Percentiles rank a stretch among this genome's conserved stretches.
Evolutionary conservation across 176 grass and related monocot genomes (phyloP).

Genomic region (Zea luxurians): DNA sequence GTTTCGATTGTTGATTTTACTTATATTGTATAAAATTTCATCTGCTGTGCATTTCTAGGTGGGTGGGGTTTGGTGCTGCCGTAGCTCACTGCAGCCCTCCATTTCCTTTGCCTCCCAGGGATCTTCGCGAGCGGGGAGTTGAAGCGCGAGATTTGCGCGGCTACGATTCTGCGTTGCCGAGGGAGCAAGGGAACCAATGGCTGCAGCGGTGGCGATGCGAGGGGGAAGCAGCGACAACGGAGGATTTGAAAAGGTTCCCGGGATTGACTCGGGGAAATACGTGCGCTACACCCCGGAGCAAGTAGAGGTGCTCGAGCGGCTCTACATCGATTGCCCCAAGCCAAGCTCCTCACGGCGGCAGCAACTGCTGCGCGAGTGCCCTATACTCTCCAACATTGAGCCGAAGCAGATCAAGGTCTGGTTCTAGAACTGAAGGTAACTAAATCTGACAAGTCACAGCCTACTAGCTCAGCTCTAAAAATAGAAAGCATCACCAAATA

Average conservation of each 20-base stretch:
- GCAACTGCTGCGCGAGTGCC: slow-evolving; percentile 87
- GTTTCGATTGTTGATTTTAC: no score
- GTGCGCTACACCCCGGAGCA: slow-evolving; percentile 95
- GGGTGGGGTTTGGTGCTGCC: no score
- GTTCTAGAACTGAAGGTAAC: slow-evolving; percentile 98
- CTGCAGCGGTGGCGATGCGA: slow-evolving; percentile 62
- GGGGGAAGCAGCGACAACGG: slow-evolving; percentile 57
- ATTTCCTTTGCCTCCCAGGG: background rate
- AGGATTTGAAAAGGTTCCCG: slow-evolving; percentile 44
- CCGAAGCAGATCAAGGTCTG: slow-evolving; percentile 98
- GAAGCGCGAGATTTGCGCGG: background rate
- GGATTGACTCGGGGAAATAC: slow-evolving; percentile 78
- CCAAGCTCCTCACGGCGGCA: slow-evolving; percentile 79
- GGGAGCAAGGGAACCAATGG: slow-evolving; percentile 43
- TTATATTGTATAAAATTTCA: no score
- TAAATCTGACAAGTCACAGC: no score
- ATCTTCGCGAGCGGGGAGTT: background rate
- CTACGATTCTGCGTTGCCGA: slow-evolving; percentile 13
- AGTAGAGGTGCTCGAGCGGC: slow-evolving; percentile 81
- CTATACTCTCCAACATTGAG: slow-evolving; percentile 82
- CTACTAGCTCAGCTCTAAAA: background rate
- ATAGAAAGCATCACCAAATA: no score
- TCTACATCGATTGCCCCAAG: slow-evolving; percentile 88
- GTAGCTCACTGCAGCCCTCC: slow-evolving; percentile 2
- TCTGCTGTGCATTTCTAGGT: no score